phyloP scores from a whole-genome alignment of 306 rosid genomes.

The Lithocarpus polystachyus region DNA sequence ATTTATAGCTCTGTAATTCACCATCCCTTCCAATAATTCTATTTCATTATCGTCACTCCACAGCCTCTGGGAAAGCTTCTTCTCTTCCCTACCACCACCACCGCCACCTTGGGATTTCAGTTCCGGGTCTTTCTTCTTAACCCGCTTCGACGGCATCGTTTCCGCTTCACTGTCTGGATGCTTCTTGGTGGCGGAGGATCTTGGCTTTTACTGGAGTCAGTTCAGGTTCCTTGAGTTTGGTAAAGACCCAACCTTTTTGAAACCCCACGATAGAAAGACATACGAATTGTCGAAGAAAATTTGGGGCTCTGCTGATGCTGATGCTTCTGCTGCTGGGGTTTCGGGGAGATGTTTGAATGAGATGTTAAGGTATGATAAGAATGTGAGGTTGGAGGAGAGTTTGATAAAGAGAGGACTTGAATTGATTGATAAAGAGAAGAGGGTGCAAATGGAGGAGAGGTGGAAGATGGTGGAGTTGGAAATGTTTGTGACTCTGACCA shows the following conservation, averaged over 20 bases:
- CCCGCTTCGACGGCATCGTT: conserved; percentile 20
- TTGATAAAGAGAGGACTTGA: conserved; percentile 38
- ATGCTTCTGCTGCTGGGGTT: background rate
- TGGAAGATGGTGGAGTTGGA: conserved; percentile 51
- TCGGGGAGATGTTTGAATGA: conserved; percentile 14
- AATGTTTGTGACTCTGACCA: conserved; percentile 23
- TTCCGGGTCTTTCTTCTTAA: conserved; percentile 37
- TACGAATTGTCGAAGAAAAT: conserved; percentile 53
- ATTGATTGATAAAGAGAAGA: conserved; percentile 32
- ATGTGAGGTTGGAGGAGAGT: conserved; percentile 27
- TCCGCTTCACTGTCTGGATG: conserved; percentile 14
- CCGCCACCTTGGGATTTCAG: background rate
- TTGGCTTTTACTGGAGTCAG: conserved; percentile 23
- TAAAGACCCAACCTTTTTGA: conserved; percentile 13
- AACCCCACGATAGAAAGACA: conserved; percentile 33
- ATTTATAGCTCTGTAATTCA: conserved; percentile 28
- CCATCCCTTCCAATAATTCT: conserved; percentile 37
- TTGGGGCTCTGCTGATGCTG: conserved; percentile 38
- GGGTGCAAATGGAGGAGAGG: conserved; percentile 40
- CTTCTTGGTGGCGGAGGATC: conserved; percentile 23
- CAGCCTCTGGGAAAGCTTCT: conserved; percentile 45
- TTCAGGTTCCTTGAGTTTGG: conserved; percentile 47
- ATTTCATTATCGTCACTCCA: conserved; percentile 64
- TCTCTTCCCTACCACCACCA: conserved; percentile 29
- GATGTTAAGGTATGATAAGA: conserved; percentile 20